Evolutionary conservation across 768 basidiomycete genomes (phyloP).

Genomic region (Lyophyllum atratum): DNA sequence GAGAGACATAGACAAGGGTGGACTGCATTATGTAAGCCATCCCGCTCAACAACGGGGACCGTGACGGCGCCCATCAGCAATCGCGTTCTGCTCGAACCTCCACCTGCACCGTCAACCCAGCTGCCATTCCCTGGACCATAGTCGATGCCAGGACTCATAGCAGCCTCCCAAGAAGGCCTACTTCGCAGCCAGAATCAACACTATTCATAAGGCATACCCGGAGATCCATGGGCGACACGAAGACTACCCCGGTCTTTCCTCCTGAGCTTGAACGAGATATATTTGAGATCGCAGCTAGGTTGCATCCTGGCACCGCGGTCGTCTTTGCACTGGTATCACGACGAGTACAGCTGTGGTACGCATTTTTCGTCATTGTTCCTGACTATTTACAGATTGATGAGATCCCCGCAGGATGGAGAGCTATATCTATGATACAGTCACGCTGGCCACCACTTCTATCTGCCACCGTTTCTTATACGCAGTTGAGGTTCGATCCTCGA

Average conservation of each 20-base stretch:
- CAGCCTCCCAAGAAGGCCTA: not conserved
- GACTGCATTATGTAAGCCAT: slow-evolving; percentile 8
- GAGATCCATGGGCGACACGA: not conserved
- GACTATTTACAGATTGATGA: not conserved
- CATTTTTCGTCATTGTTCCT: not conserved
- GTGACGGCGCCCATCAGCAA: not conserved
- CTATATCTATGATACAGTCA: slow-evolving; percentile 24
- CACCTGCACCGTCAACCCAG: not conserved
- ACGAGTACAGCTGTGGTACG: slow-evolving; percentile 24
- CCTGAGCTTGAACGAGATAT: slow-evolving; percentile 27
- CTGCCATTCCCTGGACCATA: not conserved
- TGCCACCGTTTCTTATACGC: slow-evolving; percentile 20
- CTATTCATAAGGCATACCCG: not conserved
- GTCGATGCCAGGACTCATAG: not conserved
- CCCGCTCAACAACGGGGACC: not conserved
- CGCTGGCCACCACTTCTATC: slow-evolving; percentile 14
- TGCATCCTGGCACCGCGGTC: slow-evolving; percentile 16
- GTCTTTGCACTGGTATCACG: slow-evolving; percentile 22
- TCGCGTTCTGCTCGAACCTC: too few species aligned
- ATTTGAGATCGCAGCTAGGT: slow-evolving; percentile 24
- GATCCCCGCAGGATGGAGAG: slow-evolving; percentile 21
- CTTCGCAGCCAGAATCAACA: not conserved
- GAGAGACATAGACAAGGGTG: slow-evolving; percentile 9
- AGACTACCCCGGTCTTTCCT: slow-evolving; percentile 16
- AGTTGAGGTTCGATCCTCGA: slow-evolving; percentile 16